phyloP scores from a whole-genome alignment of 345 rosid genomes.

The Kernera saxatilis region DNA sequence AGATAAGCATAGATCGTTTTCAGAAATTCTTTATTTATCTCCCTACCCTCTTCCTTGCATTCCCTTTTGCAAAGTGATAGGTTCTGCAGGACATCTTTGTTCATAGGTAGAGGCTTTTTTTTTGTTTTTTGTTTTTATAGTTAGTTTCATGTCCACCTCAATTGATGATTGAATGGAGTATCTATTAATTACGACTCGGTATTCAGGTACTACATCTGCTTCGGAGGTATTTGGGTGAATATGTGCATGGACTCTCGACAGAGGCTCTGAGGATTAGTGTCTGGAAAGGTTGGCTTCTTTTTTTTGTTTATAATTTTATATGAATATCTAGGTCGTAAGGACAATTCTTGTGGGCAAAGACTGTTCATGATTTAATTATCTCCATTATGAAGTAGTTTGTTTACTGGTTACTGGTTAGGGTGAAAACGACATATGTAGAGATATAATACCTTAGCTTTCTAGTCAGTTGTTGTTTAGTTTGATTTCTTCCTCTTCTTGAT shows the following conservation, averaged over 20 bases:
- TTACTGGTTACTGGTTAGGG: background rate
- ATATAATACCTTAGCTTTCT: constrained; percentile 10
- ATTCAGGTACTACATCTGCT: constrained; percentile 93
- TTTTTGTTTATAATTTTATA: background rate
- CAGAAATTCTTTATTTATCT: background rate
- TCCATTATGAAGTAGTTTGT: background rate
- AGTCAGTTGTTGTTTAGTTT: background rate
- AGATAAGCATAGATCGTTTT: background rate
- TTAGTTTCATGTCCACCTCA: background rate
- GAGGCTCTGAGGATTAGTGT: constrained; percentile 96
- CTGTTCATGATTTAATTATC: background rate
- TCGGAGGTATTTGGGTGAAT: constrained; percentile 93
- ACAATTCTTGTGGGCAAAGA: background rate
- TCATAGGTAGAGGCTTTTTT: background rate
- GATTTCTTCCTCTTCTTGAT: background rate
- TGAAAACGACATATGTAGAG: background rate
- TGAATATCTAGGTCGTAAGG: background rate
- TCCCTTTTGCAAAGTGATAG: background rate
- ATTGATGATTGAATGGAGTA: background rate
- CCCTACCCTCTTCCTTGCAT: background rate
- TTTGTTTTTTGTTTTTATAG: too few relatives aligned
- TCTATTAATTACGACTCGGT: constrained; percentile 1
- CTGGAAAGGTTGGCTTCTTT: constrained; percentile 73
- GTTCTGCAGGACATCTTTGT: constrained; percentile 6
- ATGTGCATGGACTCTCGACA: constrained; percentile 86